A percentile compares a stretch with the other conserved stretches of the same genome.
Conservation (phyloP, 495 filamentous ascomycete genomes). For the Polyplosphaeria fusca region DNA sequence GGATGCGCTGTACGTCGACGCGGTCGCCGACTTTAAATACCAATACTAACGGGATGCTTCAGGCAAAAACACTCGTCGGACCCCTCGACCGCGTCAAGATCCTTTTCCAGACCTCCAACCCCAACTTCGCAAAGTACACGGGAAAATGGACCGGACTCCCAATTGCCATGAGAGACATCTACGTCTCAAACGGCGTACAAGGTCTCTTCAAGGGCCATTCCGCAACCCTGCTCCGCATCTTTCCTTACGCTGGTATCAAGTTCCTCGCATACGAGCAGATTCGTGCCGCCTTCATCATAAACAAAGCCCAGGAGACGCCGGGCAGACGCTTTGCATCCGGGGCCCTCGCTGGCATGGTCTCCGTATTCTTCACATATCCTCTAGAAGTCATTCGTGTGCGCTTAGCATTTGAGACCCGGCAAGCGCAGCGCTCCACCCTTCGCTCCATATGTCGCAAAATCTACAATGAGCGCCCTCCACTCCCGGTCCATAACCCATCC, state of each 20-base stretch:
- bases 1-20: slow-evolving; percentile 63
- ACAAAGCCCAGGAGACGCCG: slow-evolving; percentile 70
- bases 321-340: slow-evolving; percentile 75
- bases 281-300: slow-evolving; percentile 67
- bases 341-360: slow-evolving; percentile 77
- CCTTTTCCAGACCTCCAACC: slow-evolving; percentile 93
- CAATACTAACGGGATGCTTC: background rate
- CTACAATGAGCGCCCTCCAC: slow-evolving; percentile 64
- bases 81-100: slow-evolving; percentile 98
- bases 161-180: slow-evolving; percentile 78
- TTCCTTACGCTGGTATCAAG: slow-evolving; percentile 95
- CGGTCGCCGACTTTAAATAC: background rate
- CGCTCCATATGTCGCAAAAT: slow-evolving; percentile 73
- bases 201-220: slow-evolving; percentile 93
- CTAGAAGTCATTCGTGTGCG: slow-evolving; percentile 90
- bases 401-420: slow-evolving; percentile 86
- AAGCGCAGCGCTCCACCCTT: slow-evolving; percentile 62
- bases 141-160: slow-evolving; percentile 80
- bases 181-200: slow-evolving; percentile 62
- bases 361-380: slow-evolving; percentile 93
- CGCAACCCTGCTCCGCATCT: slow-evolving; percentile 89
- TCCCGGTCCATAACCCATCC: slow-evolving; percentile 33
- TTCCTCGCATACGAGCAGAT: slow-evolving; percentile 98
- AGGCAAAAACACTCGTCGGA: slow-evolving; percentile 95
- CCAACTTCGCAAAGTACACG: slow-evolving; percentile 87